These are phyloP conservation scores for Tephrocybe sp. DNA, from an alignment of 768 basidiomycete species.

Conservation along the genomic window DNA sequence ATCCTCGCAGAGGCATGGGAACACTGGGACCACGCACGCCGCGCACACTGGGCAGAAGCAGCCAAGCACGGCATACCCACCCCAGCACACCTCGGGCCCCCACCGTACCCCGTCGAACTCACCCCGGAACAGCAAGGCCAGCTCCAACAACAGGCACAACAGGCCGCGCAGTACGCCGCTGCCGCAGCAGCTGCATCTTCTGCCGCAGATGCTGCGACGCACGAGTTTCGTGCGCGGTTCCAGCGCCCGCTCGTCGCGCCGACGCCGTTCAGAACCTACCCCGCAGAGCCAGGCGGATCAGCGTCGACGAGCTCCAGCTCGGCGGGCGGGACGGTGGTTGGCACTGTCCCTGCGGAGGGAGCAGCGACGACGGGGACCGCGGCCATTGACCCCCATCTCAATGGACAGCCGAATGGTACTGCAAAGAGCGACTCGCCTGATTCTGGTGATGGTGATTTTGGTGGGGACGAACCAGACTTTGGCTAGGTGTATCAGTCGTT, in stretches of 20 bases:
- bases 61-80: constrained; percentile 30
- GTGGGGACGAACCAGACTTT: constrained; percentile 15
- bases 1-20: constrained; percentile 85
- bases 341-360: not conserved
- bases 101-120: constrained; percentile 25
- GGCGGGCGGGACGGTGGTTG: no score
- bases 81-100: constrained; percentile 27
- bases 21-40: constrained; percentile 75
- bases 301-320: constrained; percentile 1
- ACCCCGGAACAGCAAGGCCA: constrained; percentile 18
- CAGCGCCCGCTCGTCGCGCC: constrained; percentile 60
- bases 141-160: constrained; percentile 15
- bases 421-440: constrained; percentile 10
- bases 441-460: constrained; percentile 6
- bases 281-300: constrained; percentile 9
- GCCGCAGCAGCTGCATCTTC: constrained; percentile 23
- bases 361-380: constrained; percentile 17
- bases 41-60: constrained; percentile 41
- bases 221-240: constrained; percentile 68
- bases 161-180: constrained; percentile 8
- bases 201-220: constrained; percentile 26
- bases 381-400: constrained; percentile 37
- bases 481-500: constrained; percentile 3
- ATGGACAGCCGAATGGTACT: constrained; percentile 1
- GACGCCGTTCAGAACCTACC: constrained; percentile 49